These are phyloP conservation scores for Selaginella moellendorffii DNA, from an alignment of 75 land plant species.

Conservation along the genomic window DNA sequence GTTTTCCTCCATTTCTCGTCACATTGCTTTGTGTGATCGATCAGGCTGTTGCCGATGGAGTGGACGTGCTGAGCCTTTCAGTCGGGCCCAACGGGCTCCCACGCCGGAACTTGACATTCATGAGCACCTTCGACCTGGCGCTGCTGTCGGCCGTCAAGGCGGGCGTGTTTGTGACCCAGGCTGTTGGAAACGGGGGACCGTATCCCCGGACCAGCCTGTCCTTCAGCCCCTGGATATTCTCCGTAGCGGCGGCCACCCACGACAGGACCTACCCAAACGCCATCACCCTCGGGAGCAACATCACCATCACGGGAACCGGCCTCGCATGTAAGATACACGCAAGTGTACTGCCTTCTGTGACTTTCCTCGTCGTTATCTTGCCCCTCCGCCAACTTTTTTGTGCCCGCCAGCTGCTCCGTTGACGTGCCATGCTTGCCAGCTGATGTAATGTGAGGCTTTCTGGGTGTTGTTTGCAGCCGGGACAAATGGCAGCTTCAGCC, in stretches of 20 bases:
- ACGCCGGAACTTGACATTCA: slow-evolving; percentile 64
- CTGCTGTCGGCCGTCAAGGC: slow-evolving; percentile 68
- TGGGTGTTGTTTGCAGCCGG: slow-evolving; percentile 35
- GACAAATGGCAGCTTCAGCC: slow-evolving; percentile 30
- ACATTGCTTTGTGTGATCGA: not conserved
- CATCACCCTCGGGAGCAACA: slow-evolving; percentile 55
- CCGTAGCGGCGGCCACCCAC: slow-evolving; percentile 78
- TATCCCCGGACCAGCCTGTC: slow-evolving; percentile 61
- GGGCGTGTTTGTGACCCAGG: slow-evolving; percentile 90
- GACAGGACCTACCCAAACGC: slow-evolving; percentile 58
- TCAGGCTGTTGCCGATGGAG: slow-evolving; percentile 94
- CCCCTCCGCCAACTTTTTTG: too few species aligned
- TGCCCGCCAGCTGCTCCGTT: too few species aligned
- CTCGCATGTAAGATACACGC: slow-evolving; percentile 53
- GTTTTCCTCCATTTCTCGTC: not conserved
- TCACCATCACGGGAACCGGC: slow-evolving; percentile 62
- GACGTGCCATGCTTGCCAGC: not conserved
- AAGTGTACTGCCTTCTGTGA: too few species aligned
- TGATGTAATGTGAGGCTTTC: not conserved
- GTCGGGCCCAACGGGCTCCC: slow-evolving; percentile 81
- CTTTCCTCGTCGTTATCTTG: too few species aligned
- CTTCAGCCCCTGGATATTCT: slow-evolving; percentile 96
- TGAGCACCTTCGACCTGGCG: slow-evolving; percentile 83
- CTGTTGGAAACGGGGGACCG: slow-evolving; percentile 92
- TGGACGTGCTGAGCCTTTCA: slow-evolving; percentile 73